A percentile compares a stretch with the other conserved stretches of the same genome.
These are phyloP conservation scores for Sedum album DNA, from an alignment of 164 flowering plant genomes.

Conservation along the genomic window DNA sequence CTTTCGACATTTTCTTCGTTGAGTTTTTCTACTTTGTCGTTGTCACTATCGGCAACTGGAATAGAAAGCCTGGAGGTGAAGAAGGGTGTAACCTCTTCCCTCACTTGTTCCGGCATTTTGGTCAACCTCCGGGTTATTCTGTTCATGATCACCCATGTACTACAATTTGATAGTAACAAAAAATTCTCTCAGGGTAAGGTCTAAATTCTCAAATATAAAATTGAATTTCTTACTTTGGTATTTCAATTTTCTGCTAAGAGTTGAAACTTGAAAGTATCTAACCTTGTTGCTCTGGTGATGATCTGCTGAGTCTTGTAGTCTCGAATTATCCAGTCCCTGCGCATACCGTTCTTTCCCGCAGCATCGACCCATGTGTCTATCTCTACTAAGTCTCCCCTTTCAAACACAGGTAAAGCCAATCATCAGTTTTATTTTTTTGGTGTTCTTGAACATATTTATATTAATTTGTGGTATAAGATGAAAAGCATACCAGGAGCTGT, in stretches of 20 bases:
- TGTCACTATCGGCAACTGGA: constrained; percentile 19
- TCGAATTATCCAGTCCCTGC: constrained; percentile 72
- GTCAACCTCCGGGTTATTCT: constrained; percentile 54
- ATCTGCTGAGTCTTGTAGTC: constrained; percentile 45
- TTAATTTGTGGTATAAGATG: neutral
- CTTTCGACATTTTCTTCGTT: constrained; percentile 33
- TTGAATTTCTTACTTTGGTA: neutral
- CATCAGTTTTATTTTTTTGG: neutral
- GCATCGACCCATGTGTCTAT: constrained; percentile 87
- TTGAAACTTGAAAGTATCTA: neutral
- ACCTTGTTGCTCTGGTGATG: constrained; percentile 82
- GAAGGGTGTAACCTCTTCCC: constrained; percentile 44
- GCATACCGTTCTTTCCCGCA: constrained; percentile 77
- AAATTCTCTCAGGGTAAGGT: neutral
- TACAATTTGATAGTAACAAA: constrained; percentile 18
- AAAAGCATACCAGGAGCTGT: constrained; percentile 49
- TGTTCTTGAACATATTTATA: too few species aligned
- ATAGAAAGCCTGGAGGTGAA: constrained; percentile 31
- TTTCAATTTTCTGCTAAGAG: neutral
- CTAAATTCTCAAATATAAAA: neutral
- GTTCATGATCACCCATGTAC: constrained; percentile 77
- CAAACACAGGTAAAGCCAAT: constrained; percentile 1
- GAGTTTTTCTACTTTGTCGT: constrained; percentile 42
- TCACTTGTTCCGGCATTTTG: constrained; percentile 64
- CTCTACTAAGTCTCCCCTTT: constrained; percentile 80